phyloP scores from a whole-genome alignment of 345 rosid genomes.

The Brassica juncea region DNA sequence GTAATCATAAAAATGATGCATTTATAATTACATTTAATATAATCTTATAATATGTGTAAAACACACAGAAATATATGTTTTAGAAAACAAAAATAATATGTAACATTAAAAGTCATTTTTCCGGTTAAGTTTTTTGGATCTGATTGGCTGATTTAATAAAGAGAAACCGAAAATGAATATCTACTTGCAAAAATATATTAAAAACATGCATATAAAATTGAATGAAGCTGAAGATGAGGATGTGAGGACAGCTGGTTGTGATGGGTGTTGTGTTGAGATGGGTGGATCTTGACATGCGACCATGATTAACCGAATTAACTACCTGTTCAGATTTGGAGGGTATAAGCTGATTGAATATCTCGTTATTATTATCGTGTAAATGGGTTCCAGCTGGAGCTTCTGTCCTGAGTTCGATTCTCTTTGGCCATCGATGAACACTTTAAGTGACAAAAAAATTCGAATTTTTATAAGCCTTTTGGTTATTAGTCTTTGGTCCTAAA shows the following conservation, averaged over 20 bases:
- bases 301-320: constrained; percentile 60
- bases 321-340: constrained; percentile 29
- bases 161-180: neutral
- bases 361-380: too few relatives aligned
- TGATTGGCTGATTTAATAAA: constrained; percentile 2
- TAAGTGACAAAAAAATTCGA: too few relatives aligned
- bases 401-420: too few relatives aligned
- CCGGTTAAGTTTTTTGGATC: neutral
- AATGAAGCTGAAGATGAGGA: constrained; percentile 23
- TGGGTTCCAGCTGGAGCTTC: too few relatives aligned
- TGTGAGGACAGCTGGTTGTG: constrained; percentile 32
- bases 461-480: too few relatives aligned
- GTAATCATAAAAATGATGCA: neutral
- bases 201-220: neutral
- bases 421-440: too few relatives aligned
- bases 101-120: neutral
- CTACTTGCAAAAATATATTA: constrained; percentile 19
- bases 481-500: too few relatives aligned
- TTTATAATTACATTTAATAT: too few relatives aligned
- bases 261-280: neutral
- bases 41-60: neutral
- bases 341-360: too few relatives aligned
- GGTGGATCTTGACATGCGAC: constrained; percentile 42
- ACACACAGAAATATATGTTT: neutral
- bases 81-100: neutral